Evolutionary conservation across 1,284 basidiomycete genomes (phyloP), one percentile per base, ranked within the genome.

Genomic region (Neotropicomus parvogracilis): DNA sequence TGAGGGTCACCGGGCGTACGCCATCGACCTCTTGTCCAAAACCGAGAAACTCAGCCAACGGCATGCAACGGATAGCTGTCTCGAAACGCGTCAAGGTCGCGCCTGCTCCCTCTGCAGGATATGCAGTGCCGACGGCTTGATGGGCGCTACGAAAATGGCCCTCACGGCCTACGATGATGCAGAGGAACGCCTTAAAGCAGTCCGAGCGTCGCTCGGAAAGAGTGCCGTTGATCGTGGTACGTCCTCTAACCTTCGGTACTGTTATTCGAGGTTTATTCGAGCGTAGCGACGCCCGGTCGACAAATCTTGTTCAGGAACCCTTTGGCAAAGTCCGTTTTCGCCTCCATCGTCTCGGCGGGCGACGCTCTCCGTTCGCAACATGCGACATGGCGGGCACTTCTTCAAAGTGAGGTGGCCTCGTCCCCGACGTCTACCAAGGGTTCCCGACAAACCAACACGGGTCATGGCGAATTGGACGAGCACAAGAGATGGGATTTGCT

Each of bases 61-160:
- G 32, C 50, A 59, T 2, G 16, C 1, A 9, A 14, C 28, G 2
- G 38, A 42, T 5, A 16, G 11, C 27, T 61, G 54, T 19, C 13
- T 12, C 3, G 24, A 20, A 20, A 31, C 33, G 9, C 35, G 8
- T 28, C 21, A 29, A 1, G 37, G 29, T 1, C 21, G 14, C n/a
- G 13, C 33, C 4, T 59, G 57, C 29, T 26, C 19, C 8, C 13
- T 59, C 33, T 59, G 57, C 24, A 45, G 50, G 5, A 40, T 61
- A 14, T 53, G 44, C 40, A 43, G 40, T n/a, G 1, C 36, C 2
- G 39, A 44, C 3, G 50, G 57, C 9, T n/a, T 59, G 35, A 7
- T 59, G 12, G 54, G 48, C 12, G 37, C 44, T 8, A 16, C 48
- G 9, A 29, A 19, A n/a, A 49, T 10, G n/a, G 42, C 50, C 3